phyloP scores from a whole-genome alignment of 305 asterid species.

The Galium porrigens region DNA sequence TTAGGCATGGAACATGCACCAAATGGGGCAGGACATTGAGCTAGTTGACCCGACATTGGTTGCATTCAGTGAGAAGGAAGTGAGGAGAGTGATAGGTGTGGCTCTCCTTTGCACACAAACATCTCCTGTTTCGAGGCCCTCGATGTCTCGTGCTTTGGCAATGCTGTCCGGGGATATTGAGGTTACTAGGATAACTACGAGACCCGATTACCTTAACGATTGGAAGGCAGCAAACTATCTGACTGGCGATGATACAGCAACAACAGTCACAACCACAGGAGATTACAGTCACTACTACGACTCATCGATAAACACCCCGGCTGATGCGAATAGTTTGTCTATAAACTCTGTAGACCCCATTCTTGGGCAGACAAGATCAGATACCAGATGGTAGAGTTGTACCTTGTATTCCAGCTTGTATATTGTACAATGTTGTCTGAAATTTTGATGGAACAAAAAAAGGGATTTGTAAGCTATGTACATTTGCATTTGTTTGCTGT shows the following conservation, averaged over 20 bases:
- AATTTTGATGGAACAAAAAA: not conserved
- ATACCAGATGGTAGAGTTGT: slow-evolving; percentile 29
- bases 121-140: slow-evolving; percentile 54
- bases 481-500: too few relatives aligned
- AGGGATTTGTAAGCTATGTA: too few relatives aligned
- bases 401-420: not conserved
- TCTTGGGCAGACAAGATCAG: slow-evolving; percentile 31
- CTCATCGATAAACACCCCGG: not conserved
- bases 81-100: slow-evolving; percentile 40
- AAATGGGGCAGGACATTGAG: slow-evolving; percentile 30
- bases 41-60: slow-evolving; percentile 41
- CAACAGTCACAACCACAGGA: not conserved
- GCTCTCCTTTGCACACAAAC: slow-evolving; percentile 76
- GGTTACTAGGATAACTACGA: slow-evolving; percentile 37
- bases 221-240: slow-evolving; percentile 40
- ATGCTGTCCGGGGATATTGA: slow-evolving; percentile 72
- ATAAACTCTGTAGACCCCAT: slow-evolving; percentile 22
- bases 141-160: slow-evolving; percentile 74
- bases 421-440: not conserved
- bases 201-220: slow-evolving; percentile 63
- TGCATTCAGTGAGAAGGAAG: slow-evolving; percentile 31
- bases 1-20: slow-evolving; percentile 81
- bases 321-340: slow-evolving; percentile 15
- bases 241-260: slow-evolving; percentile 14
- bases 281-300: not conserved